phyloP scores from a whole-genome alignment of 1,284 basidiomycete genomes.

The Apiotrichum laibachii region DNA sequence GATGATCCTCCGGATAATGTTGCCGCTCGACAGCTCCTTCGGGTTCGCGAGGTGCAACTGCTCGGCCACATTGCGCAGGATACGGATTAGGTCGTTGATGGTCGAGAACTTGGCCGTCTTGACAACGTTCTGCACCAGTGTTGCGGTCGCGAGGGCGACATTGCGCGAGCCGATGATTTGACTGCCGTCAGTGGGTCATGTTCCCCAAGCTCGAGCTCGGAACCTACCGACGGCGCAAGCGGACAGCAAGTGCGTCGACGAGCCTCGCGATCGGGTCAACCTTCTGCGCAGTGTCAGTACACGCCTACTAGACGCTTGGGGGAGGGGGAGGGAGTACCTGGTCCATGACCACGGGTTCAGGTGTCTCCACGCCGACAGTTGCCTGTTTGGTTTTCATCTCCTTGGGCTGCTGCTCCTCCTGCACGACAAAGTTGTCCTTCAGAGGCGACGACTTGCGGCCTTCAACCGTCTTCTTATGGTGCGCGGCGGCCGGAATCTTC shows the following conservation, averaged over 20 bases:
- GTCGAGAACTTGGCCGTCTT: slow-evolving; percentile 79
- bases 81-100: slow-evolving; percentile 84
- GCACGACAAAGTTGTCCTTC: too few relatives aligned
- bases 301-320: not conserved
- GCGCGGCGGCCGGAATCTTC: too few relatives aligned
- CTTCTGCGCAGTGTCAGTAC: slow-evolving; percentile 25
- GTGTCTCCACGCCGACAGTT: not conserved
- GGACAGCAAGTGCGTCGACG: slow-evolving; percentile 66
- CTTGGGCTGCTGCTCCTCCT: not conserved
- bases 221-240: slow-evolving; percentile 64
- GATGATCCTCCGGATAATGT: slow-evolving; percentile 85
- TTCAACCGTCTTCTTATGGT: too few relatives aligned
- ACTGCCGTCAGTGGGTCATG: slow-evolving; percentile 42
- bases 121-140: slow-evolving; percentile 83
- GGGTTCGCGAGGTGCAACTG: slow-evolving; percentile 64
- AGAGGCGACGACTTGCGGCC: too few relatives aligned
- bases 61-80: slow-evolving; percentile 75
- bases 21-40: slow-evolving; percentile 92
- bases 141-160: slow-evolving; percentile 83
- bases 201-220: not conserved
- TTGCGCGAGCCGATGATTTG: slow-evolving; percentile 84
- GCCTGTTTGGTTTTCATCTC: not conserved
- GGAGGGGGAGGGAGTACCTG: slow-evolving; percentile 1
- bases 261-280: slow-evolving; percentile 45
- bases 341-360: not conserved